Conservation (phyloP, 768 basidiomycete species). For the Mycena rebaudengoi region DNA sequence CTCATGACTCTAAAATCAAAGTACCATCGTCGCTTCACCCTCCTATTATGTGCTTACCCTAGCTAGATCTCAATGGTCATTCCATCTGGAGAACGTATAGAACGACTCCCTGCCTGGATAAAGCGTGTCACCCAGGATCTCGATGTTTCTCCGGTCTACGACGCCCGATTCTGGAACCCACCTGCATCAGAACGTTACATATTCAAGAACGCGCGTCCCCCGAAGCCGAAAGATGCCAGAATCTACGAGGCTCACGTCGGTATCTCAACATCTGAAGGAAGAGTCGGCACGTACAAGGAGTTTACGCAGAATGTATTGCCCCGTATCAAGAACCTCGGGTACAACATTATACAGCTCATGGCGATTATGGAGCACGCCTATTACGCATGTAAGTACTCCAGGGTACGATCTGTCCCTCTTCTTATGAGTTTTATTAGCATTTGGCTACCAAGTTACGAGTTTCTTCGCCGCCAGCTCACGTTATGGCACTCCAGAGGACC, state of each 20-base stretch:
- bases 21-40: slow-evolving; percentile 47
- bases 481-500: slow-evolving; percentile 95
- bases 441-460: slow-evolving; percentile 97
- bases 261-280: slow-evolving; percentile 87
- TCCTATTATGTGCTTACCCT: slow-evolving; percentile 3
- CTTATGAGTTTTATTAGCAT: slow-evolving; percentile 64
- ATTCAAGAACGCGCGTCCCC: slow-evolving; percentile 83
- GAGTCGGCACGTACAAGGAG: slow-evolving; percentile 96
- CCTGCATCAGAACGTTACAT: slow-evolving; percentile 72
- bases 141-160: slow-evolving; percentile 87
- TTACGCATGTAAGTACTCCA: slow-evolving; percentile 83
- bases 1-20: slow-evolving; percentile 96
- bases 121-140: slow-evolving; percentile 95
- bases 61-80: slow-evolving; percentile 89
- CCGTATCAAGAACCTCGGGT: slow-evolving; percentile 90
- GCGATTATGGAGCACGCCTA: slow-evolving; percentile 98
- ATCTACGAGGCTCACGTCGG: slow-evolving; percentile 99
- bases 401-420: background rate
- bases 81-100: slow-evolving; percentile 82
- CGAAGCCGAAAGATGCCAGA: slow-evolving; percentile 69
- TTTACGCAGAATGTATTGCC: slow-evolving; percentile 88
- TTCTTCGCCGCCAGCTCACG: slow-evolving; percentile 98
- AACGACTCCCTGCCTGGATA: slow-evolving; percentile 95
- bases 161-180: slow-evolving; percentile 99
- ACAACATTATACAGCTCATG: slow-evolving; percentile 99